Percentiles rank a stretch among this genome's conserved stretches.
Conservation (phyloP, 2,329 filamentous ascomycete genomes). For the Venturia asperata region DNA sequence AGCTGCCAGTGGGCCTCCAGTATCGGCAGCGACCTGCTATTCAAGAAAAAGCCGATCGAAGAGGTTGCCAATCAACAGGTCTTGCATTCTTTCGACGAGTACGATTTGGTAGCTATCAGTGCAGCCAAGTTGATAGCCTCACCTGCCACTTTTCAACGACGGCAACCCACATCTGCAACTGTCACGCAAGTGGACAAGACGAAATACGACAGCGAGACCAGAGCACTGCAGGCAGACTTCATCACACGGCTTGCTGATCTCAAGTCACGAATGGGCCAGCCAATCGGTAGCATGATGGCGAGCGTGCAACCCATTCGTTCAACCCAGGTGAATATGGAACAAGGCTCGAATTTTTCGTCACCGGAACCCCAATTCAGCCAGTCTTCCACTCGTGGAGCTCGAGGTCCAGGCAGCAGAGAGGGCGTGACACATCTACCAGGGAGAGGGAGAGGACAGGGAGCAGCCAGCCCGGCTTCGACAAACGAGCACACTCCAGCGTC, state of each 20-base stretch:
- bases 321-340: background rate
- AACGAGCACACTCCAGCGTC: background rate
- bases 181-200: slow-evolving; percentile 7
- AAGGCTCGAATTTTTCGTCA: background rate
- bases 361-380: background rate
- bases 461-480: background rate
- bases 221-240: slow-evolving; percentile 4
- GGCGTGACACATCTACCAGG: background rate
- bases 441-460: slow-evolving; percentile 1
- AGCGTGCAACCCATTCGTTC: background rate
- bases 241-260: slow-evolving; percentile 11
- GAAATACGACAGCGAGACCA: slow-evolving; percentile 19
- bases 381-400: background rate
- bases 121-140: slow-evolving; percentile 60
- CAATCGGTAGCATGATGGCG: slow-evolving; percentile 5
- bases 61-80: slow-evolving; percentile 37
- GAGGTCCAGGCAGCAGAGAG: background rate
- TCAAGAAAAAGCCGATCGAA: slow-evolving; percentile 38
- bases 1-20: slow-evolving; percentile 75
- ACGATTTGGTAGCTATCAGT: slow-evolving; percentile 66
- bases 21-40: slow-evolving; percentile 76
- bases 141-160: slow-evolving; percentile 13
- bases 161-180: slow-evolving; percentile 8
- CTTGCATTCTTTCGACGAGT: slow-evolving; percentile 48
- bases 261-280: slow-evolving; percentile 7